Base-by-base conservation (phyloP, 2,329 filamentous ascomycete genomes). In the Blastomyces parvus region DNA sequence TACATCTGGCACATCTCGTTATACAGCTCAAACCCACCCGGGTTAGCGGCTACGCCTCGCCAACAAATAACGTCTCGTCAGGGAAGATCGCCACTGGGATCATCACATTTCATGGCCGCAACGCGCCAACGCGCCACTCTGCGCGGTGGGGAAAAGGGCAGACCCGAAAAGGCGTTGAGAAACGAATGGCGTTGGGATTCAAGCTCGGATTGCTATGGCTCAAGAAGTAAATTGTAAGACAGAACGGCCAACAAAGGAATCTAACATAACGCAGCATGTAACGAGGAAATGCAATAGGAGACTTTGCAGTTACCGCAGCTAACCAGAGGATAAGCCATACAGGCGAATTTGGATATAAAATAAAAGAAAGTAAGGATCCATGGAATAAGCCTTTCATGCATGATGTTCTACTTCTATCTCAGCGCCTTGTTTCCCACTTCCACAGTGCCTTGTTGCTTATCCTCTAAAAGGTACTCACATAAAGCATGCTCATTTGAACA, bases 81-180 rank as follows among this genome's bases (percentile, higher is more conserved):
- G 7, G 30, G 19, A 53, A 42, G 59, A 61, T 61, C 59, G 59
- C 46, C 59, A 61, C 59, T 55, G 42, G 46, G 59, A 61, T 55
- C 59, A 52, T 38, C 27, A 14, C 46, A 53, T 40, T 53, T 61
- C n/a, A n/a, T 17, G 44, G n/a, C 33, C 1, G 19, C 8, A 40
- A 13, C 38, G 59, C 30, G 33, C 33, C 59, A 52, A 17, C 22
- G 44, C 59, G 59, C 33, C 59, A 61, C 59, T 1, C 2, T 52
- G 46, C 30, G 17, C n/a, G 57, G 57, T 48, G 57, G 22, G 13
- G 27, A 33, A 25, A 1, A 13, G 19, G 33, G 8, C 22, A 13
- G n/a, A 22, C n/a, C 7, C 48, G 6, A 13, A 55, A 30, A 38
- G 52, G 22, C 25, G 22, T 36, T 36, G 33, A 11, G 7, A 36